Evolutionary conservation across 495 filamentous ascomycete species (phyloP).

Genomic region (Penicillium argentinense): DNA sequence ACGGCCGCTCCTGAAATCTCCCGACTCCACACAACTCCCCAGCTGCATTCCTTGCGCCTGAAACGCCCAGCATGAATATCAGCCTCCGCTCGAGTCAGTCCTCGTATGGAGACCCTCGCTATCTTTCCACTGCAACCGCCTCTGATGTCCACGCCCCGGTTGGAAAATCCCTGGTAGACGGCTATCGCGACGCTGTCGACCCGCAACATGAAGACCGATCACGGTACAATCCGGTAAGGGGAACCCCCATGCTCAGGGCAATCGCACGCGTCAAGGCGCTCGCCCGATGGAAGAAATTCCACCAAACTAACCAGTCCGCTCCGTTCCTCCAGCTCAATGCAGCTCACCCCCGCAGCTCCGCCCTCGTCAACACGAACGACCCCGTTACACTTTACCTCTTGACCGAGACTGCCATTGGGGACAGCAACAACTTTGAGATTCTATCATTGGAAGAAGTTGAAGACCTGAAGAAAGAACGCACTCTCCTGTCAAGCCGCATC

Average conservation of each 20-base stretch:
- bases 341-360: constrained; percentile 39
- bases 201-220: constrained; percentile 35
- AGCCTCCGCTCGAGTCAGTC: constrained; percentile 47
- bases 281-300: neutral
- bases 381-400: constrained; percentile 77
- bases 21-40: constrained; percentile 3
- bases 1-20: constrained; percentile 17
- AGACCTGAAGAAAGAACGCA: constrained; percentile 79
- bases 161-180: constrained; percentile 45
- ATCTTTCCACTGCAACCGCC: constrained; percentile 36
- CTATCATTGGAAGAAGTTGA: constrained; percentile 90
- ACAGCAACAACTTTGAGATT: constrained; percentile 80
- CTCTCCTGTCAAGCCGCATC: constrained; percentile 67
- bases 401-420: constrained; percentile 87
- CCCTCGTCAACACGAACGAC: constrained; percentile 50
- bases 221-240: constrained; percentile 44
- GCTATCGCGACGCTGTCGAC: constrained; percentile 42
- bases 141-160: constrained; percentile 38
- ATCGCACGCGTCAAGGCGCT: neutral
- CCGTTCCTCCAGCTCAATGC: constrained; percentile 30
- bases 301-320: constrained; percentile 10
- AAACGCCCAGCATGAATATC: constrained; percentile 40
- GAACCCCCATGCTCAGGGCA: neutral
- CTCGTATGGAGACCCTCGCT: constrained; percentile 50
- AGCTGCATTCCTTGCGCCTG: constrained; percentile 17